These are phyloP conservation scores for Dentipellis fragilis DNA, from an alignment of 768 basidiomycete genomes.

Conservation along the genomic window DNA sequence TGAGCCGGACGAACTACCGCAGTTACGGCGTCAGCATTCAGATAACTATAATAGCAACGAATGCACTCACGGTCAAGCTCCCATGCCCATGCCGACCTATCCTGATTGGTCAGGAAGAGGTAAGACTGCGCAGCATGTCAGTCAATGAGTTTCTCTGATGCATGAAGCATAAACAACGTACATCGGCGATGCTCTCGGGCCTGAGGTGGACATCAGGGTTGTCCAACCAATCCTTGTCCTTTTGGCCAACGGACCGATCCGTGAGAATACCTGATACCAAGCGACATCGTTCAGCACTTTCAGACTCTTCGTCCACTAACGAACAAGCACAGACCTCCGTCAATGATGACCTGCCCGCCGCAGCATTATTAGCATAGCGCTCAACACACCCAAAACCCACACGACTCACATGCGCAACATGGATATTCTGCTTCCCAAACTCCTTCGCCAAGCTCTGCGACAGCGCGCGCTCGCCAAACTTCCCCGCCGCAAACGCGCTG, in stretches of 20 bases:
- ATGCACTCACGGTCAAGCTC: constrained; percentile 59
- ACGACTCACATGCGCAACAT: constrained; percentile 18
- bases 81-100: constrained; percentile 69
- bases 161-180: constrained; percentile 18
- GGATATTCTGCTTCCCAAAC: constrained; percentile 34
- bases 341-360: constrained; percentile 47
- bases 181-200: constrained; percentile 64
- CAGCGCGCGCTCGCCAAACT: constrained; percentile 30
- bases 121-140: constrained; percentile 36
- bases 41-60: not conserved
- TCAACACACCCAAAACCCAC: not conserved
- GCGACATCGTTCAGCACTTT: not conserved
- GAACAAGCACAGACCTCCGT: constrained; percentile 35
- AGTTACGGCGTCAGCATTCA: not conserved
- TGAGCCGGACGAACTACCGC: constrained; percentile 39
- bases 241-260: not conserved
- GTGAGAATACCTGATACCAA: constrained; percentile 19
- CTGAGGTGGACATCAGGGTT: constrained; percentile 40
- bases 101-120: constrained; percentile 56
- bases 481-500: constrained; percentile 30
- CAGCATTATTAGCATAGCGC: not conserved
- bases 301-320: not conserved
- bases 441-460: constrained; percentile 34
- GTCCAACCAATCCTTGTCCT: constrained; percentile 26
- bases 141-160: not conserved